These are phyloP conservation scores for Diutina ranongensis DNA, from an alignment of 1,139 yeast genomes.

Conservation along the genomic window DNA sequence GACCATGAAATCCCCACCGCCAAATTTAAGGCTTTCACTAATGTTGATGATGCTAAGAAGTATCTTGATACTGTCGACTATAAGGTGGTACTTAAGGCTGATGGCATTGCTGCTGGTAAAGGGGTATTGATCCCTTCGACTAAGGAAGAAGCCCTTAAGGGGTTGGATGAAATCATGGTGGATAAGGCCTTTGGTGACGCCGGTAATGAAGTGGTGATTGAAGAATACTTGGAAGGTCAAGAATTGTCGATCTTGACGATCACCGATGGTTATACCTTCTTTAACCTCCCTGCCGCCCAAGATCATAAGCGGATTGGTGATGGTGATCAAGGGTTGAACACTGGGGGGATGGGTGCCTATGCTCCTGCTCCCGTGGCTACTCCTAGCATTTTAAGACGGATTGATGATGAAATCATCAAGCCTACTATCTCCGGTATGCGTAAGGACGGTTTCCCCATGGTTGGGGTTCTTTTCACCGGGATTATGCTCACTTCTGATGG, in stretches of 20 bases:
- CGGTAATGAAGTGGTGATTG: slow-evolving; percentile 93
- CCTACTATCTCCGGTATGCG: slow-evolving; percentile 98
- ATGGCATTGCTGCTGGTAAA: slow-evolving; percentile 97
- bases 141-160: slow-evolving; percentile 75
- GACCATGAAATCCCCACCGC: slow-evolving; percentile 93
- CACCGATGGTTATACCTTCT: slow-evolving; percentile 87
- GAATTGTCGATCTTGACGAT: slow-evolving; percentile 89
- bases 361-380: slow-evolving; percentile 95
- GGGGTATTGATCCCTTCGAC: slow-evolving; percentile 90
- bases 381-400: slow-evolving; percentile 52
- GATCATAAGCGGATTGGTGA: slow-evolving; percentile 95
- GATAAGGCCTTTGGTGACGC: slow-evolving; percentile 84
- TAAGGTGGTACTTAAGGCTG: slow-evolving; percentile 88
- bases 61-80: slow-evolving; percentile 59
- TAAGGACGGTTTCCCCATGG: slow-evolving; percentile 88
- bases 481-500: slow-evolving; percentile 74
- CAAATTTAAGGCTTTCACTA: slow-evolving; percentile 67
- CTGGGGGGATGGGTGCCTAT: slow-evolving; percentile 99
- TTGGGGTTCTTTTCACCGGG: slow-evolving; percentile 95
- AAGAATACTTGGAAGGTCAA: slow-evolving; percentile 93
- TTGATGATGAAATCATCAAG: slow-evolving; percentile 62
- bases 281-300: slow-evolving; percentile 93
- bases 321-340: slow-evolving; percentile 87
- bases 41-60: slow-evolving; percentile 60
- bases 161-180: slow-evolving; percentile 83